A percentile compares a stretch with the other conserved stretches of the same genome.
These are phyloP conservation scores for Argentina anserina DNA, from an alignment of 306 rosid genomes.

Conservation along the genomic window DNA sequence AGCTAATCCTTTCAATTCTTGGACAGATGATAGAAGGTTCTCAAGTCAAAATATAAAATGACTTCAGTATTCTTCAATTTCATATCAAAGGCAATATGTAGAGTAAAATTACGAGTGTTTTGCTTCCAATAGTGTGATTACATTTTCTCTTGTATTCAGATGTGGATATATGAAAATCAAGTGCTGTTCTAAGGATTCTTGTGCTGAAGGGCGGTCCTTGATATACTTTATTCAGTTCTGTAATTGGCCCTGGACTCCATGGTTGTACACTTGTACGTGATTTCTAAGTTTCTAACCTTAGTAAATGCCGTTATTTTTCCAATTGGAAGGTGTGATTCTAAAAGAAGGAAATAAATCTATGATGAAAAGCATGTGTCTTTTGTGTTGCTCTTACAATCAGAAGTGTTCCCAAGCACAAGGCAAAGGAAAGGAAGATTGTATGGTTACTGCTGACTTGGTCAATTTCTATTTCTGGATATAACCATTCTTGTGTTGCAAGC, in stretches of 20 bases:
- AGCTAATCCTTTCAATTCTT: slow-evolving; percentile 5
- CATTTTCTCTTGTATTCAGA: neutral
- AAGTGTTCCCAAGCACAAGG: slow-evolving; percentile 10
- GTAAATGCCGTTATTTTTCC: neutral
- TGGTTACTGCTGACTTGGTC: slow-evolving; percentile 34
- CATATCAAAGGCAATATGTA: neutral
- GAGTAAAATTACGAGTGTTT: neutral
- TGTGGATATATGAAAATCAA: neutral
- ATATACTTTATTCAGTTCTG: no score
- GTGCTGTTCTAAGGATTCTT: neutral
- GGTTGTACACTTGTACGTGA: neutral
- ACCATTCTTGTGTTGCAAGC: slow-evolving; percentile 6
- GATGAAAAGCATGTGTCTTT: neutral
- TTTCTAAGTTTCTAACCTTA: no score
- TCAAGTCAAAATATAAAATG: neutral
- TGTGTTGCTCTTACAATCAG: neutral
- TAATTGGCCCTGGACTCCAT: neutral
- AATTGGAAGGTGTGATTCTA: neutral
- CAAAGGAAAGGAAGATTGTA: slow-evolving; percentile 5
- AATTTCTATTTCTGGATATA: slow-evolving; percentile 35
- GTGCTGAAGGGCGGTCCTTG: neutral
- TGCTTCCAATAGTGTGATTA: neutral
- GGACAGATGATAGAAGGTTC: neutral
- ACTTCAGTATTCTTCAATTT: neutral
- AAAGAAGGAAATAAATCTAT: neutral